Percentiles rank a stretch among this genome's conserved stretches.
Conservation (phyloP, 208 protist genomes). For the Strigomonas culicis region DNA sequence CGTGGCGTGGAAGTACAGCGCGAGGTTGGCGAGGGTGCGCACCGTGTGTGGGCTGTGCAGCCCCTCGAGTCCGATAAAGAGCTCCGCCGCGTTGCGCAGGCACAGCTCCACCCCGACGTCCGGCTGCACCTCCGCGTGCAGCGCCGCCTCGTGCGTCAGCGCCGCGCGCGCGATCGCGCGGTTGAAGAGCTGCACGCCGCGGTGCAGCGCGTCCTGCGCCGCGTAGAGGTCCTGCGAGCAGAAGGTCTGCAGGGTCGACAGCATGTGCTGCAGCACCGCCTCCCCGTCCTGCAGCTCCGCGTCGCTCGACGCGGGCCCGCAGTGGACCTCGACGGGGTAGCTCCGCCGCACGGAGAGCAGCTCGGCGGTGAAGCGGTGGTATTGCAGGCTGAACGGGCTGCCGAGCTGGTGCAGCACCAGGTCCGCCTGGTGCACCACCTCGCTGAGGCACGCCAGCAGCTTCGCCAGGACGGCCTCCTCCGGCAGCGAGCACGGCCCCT, state of each 20-base stretch:
- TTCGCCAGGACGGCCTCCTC: conserved; percentile 5
- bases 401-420: conserved; percentile 26
- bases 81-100: conserved; percentile 17
- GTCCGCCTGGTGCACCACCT: conserved; percentile 23
- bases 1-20: conserved; percentile 29
- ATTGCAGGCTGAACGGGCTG: conserved; percentile 33
- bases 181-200: conserved; percentile 23
- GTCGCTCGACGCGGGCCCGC: not conserved
- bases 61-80: conserved; percentile 22
- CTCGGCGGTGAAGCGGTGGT: conserved; percentile 33
- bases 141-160: not conserved
- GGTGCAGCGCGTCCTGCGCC: conserved; percentile 30
- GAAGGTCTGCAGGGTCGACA: conserved; percentile 24
- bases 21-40: conserved; percentile 27
- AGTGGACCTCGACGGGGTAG: not conserved
- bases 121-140: conserved; percentile 7
- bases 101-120: conserved; percentile 11
- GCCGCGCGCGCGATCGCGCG: not conserved
- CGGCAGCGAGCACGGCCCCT: not conserved
- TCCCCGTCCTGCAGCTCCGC: conserved; percentile 8
- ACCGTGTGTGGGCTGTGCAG: conserved; percentile 14
- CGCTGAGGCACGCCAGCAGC: conserved; percentile 17
- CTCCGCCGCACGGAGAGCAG: conserved; percentile 16
- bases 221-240: conserved; percentile 28
- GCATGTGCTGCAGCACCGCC: conserved; percentile 27